phyloP scores from a whole-genome alignment of 2,329 filamentous ascomycete species.

The Amylocarpus encephaloides region DNA sequence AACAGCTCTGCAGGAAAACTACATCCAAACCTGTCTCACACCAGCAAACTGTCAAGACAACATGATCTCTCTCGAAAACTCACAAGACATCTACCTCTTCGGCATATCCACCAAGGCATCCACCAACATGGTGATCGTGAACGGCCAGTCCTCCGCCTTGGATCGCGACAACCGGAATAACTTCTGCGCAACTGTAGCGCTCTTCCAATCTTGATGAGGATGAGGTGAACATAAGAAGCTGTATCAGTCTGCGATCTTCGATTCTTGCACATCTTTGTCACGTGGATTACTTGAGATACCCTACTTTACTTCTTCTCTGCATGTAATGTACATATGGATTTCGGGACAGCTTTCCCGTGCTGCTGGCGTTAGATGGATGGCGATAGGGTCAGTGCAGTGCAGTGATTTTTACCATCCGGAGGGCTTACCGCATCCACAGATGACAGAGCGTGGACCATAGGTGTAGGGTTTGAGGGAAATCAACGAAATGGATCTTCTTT shows the following conservation, averaged over 20 bases:
- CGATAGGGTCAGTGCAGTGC: not conserved
- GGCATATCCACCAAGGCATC: slow-evolving; percentile 70
- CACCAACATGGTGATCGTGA: slow-evolving; percentile 63
- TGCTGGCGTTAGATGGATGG: not conserved
- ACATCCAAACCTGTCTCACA: slow-evolving; percentile 61
- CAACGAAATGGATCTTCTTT: too few species aligned
- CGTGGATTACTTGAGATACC: slow-evolving; percentile 15
- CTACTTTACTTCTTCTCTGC: slow-evolving; percentile 5
- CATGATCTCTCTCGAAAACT: slow-evolving; percentile 68
- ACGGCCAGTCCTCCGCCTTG: slow-evolving; percentile 47
- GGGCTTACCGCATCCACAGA: too few species aligned
- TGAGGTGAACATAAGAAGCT: not conserved
- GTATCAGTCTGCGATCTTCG: not conserved
- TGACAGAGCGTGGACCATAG: too few species aligned
- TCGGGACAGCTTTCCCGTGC: not conserved
- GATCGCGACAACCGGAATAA: slow-evolving; percentile 59
- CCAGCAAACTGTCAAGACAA: slow-evolving; percentile 68
- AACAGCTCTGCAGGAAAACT: slow-evolving; percentile 50
- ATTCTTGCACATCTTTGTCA: not conserved
- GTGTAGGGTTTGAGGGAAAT: not conserved
- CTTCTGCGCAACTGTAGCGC: slow-evolving; percentile 56
- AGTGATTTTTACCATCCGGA: not conserved
- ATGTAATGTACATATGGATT: slow-evolving; percentile 21
- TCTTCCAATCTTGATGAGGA: slow-evolving; percentile 34
- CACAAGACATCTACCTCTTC: slow-evolving; percentile 51